Conservation (phyloP, 2,329 filamentous ascomycete species). For the Cladobotryum protrusum region DNA sequence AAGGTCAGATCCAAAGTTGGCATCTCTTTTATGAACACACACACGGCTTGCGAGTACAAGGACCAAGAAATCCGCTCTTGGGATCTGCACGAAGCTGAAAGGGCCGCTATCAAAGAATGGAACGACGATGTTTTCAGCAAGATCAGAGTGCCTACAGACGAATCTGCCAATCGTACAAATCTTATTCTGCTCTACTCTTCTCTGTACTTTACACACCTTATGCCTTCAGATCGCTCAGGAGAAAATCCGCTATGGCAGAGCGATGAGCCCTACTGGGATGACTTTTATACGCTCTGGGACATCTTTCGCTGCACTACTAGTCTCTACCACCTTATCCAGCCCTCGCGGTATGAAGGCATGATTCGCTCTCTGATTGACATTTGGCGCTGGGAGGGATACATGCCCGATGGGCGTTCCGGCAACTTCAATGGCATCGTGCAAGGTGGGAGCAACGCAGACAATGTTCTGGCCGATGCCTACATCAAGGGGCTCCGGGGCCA, state of each 20-base stretch:
- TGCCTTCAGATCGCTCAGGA: conserved; percentile 53
- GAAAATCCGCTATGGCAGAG: conserved; percentile 53
- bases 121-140: conserved; percentile 39
- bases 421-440: conserved; percentile 54
- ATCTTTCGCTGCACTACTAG: conserved; percentile 41
- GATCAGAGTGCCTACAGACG: conserved; percentile 27
- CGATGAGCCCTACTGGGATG: conserved; percentile 52
- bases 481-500: conserved; percentile 40
- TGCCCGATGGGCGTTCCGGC: conserved; percentile 48
- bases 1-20: conserved; percentile 43
- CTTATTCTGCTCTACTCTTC: conserved; percentile 50
- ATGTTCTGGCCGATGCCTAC: conserved; percentile 56
- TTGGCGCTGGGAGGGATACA: conserved; percentile 47
- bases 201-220: conserved; percentile 54
- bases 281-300: conserved; percentile 54
- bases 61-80: conserved; percentile 35
- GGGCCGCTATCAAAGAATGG: conserved; percentile 36
- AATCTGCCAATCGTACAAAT: conserved; percentile 36
- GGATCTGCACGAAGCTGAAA: conserved; percentile 33
- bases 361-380: conserved; percentile 52
- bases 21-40: conserved; percentile 42
- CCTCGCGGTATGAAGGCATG: conserved; percentile 2
- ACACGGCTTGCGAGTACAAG: conserved; percentile 45
- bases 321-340: conserved; percentile 7
- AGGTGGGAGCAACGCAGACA: conserved; percentile 55